These are phyloP conservation scores for Phytophthora citrophthora DNA, from an alignment of 352 stramenopile genomes.

Conservation along the genomic window DNA sequence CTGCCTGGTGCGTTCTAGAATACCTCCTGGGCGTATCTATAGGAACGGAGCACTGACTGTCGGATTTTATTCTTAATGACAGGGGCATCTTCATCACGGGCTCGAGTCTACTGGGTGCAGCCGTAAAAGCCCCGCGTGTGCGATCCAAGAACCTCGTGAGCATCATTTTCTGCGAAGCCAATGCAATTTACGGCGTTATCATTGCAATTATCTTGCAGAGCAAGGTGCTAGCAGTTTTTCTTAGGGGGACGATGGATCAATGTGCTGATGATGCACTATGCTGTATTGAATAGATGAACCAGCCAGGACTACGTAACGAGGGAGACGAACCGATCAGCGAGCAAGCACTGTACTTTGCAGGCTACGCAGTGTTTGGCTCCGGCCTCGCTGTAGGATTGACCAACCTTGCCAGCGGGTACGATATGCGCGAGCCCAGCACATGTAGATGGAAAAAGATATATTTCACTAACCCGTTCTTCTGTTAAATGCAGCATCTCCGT, in stretches of 20 bases:
- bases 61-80: constrained; percentile 1
- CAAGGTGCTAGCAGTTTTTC: constrained; percentile 75
- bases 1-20: constrained; percentile 83
- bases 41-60: constrained; percentile 3
- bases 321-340: constrained; percentile 80
- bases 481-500: constrained; percentile 90
- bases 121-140: constrained; percentile 98
- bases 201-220: constrained; percentile 99
- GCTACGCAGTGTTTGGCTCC: constrained; percentile 98
- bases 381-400: constrained; percentile 98
- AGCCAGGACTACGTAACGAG: constrained; percentile 62
- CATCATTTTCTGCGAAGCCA: constrained; percentile 99
- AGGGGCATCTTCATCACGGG: constrained; percentile 95
- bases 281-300: constrained; percentile 63
- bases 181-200: constrained; percentile 99
- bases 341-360: constrained; percentile 93
- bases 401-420: constrained; percentile 96
- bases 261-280: constrained; percentile 14
- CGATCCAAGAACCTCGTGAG: constrained; percentile 99
- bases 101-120: constrained; percentile 96
- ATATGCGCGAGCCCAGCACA: background rate
- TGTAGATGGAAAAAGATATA: background rate
- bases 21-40: background rate
- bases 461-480: constrained; percentile 14
- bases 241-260: background rate